Conservation (phyloP, 805 yeast genomes). For the Nakazawaea wyomingensis region DNA sequence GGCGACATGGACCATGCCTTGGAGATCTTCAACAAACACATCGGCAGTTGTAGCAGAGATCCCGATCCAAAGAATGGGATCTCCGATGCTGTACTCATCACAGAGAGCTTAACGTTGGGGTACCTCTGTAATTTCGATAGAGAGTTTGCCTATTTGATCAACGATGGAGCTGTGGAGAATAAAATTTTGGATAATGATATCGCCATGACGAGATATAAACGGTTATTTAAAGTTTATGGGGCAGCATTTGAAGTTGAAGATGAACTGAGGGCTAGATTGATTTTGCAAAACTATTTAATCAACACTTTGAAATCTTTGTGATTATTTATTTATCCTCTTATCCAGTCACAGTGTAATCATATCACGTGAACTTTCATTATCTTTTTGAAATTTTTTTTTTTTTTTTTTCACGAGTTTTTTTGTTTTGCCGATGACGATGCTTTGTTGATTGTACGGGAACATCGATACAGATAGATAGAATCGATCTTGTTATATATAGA, state of each 20-base stretch:
- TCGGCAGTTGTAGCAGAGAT: slow-evolving; percentile 14
- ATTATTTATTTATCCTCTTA: neutral
- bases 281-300: slow-evolving; percentile 10
- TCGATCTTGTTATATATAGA: too few relatives aligned
- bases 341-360: neutral
- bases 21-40: slow-evolving; percentile 26
- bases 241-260: slow-evolving; percentile 18
- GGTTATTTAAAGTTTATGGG: slow-evolving; percentile 26
- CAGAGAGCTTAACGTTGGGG: slow-evolving; percentile 23
- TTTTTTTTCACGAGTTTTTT: slow-evolving; percentile 9
- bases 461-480: too few relatives aligned
- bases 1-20: slow-evolving; percentile 25
- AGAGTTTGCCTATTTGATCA: slow-evolving; percentile 27
- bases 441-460: too few relatives aligned
- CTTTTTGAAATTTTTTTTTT: slow-evolving; percentile 3
- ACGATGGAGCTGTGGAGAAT: slow-evolving; percentile 23
- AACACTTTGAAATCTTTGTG: neutral
- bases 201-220: slow-evolving; percentile 19
- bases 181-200: slow-evolving; percentile 19
- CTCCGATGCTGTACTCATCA: slow-evolving; percentile 11
- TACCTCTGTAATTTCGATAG: slow-evolving; percentile 22
- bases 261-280: slow-evolving; percentile 11
- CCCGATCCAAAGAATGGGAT: neutral
- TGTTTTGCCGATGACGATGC: neutral
- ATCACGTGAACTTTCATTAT: slow-evolving; percentile 7